Percentiles rank a stretch among this genome's conserved stretches.
Conservation (phyloP, 2,329 filamentous ascomycete genomes). For the Talaromyces sp. region DNA sequence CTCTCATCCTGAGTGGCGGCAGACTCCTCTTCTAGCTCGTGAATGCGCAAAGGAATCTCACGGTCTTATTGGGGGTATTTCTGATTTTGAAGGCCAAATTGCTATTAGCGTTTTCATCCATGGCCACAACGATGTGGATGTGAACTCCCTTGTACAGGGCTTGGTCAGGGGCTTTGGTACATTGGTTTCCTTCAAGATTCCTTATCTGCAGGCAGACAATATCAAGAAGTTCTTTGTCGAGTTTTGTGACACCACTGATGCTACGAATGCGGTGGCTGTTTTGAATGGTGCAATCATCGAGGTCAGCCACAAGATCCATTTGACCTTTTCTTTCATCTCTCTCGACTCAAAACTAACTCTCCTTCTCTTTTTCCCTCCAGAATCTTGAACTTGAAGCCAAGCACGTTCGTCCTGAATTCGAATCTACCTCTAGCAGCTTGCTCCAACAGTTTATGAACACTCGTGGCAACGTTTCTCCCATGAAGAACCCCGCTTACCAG, state of each 20-base stretch:
- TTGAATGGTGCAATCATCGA: conserved; percentile 35
- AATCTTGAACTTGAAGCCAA: conserved; percentile 31
- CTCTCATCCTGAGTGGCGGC: conserved; percentile 47
- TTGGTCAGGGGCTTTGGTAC: conserved; percentile 38
- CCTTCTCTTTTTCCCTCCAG: conserved; percentile 20
- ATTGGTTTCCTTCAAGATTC: conserved; percentile 34
- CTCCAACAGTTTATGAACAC: conserved; percentile 10
- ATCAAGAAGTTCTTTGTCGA: conserved; percentile 39
- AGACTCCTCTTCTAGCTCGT: conserved; percentile 45
- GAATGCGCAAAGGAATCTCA: conserved; percentile 44
- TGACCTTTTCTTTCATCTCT: background rate
- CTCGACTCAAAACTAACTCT: background rate
- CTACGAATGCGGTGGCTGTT: conserved; percentile 34
- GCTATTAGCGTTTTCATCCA: conserved; percentile 49
- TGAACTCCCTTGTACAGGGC: conserved; percentile 50
- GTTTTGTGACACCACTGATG: conserved; percentile 38
- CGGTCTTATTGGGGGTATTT: conserved; percentile 26
- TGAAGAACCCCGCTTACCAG: background rate
- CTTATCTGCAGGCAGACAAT: conserved; percentile 29
- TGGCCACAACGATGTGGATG: conserved; percentile 25
- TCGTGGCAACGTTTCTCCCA: conserved; percentile 11
- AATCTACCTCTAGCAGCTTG: conserved; percentile 16
- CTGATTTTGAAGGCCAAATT: conserved; percentile 56
- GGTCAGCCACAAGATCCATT: conserved; percentile 23
- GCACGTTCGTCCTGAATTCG: conserved; percentile 31